Conservation (phyloP, 441 rosid species). For the Pelargonium cotyledonis region DNA sequence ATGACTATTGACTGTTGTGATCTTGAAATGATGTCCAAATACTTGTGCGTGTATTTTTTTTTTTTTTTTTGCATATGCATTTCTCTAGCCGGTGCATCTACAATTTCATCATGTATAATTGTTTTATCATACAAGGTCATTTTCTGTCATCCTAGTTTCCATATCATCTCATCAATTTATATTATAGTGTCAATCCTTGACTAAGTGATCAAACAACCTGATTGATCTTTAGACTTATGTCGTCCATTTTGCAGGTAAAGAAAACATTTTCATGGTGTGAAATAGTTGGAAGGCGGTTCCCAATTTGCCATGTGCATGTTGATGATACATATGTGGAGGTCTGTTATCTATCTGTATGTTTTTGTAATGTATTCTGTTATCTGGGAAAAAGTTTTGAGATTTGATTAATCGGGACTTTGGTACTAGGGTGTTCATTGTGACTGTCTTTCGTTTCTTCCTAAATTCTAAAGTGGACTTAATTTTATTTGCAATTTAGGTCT, state of each 20-base stretch:
- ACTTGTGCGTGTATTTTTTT: not conserved
- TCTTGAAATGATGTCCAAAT: not conserved
- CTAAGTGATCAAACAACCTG: not conserved
- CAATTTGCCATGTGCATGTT: slow-evolving; percentile 77
- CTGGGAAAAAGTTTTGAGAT: slow-evolving; percentile 6
- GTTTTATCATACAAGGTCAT: not conserved
- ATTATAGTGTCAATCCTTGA: not conserved
- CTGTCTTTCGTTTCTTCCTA: not conserved
- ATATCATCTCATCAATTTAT: not conserved
- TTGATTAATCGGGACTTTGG: not conserved
- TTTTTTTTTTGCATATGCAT: not conserved
- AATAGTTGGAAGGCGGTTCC: slow-evolving; percentile 80
- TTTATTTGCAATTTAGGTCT: slow-evolving; percentile 44
- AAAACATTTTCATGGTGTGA: slow-evolving; percentile 54
- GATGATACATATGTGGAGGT: slow-evolving; percentile 63
- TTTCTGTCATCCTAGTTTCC: not conserved
- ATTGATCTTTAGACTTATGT: not conserved
- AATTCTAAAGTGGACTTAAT: slow-evolving; percentile 2
- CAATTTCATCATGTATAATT: not conserved
- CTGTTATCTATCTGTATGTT: slow-evolving; percentile 1
- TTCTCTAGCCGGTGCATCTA: not conserved
- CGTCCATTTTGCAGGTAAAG: slow-evolving; percentile 40
- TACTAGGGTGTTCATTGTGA: not conserved
- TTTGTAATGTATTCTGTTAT: not conserved
- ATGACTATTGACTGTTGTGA: not conserved